Evolutionary conservation across 2,329 filamentous ascomycete genomes (phyloP), one percentile per base, ranked within the genome.

Genomic region (Daldinia eschscholtzii): DNA sequence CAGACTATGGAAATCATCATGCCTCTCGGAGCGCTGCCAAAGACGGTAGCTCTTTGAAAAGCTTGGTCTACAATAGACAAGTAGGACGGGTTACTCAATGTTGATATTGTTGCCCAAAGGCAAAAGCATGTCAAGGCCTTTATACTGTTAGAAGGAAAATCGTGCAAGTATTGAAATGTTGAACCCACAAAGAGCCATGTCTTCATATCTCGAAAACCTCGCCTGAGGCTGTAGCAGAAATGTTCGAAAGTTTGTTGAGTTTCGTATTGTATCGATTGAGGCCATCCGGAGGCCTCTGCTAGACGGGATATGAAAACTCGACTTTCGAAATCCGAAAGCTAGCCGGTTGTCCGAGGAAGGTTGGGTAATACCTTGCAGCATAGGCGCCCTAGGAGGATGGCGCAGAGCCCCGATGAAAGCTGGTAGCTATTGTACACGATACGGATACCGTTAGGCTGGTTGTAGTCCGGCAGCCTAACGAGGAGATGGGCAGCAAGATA

Each of bases 341-440:
- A 59, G 7, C 20, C 20, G 3, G 61, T 65, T 12, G 57, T 42
- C 37, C 62, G 62, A 65, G 58, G 61, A 18, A 68, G 33, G 28
- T 59, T 23, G 12, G 66, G 58, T 23, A 58, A 2, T 13, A 10
- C 6, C 1, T 0, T 12, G 18, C 15, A 58, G 46, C 30, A 10
- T 23, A 56, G 4, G 9, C 4, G 1, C 2, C 23, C 30, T 1
- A 3, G 6, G 4, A 59, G 10, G 4, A 42, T 35, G 9, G 44
- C 33, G 4, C 50, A 10, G 7, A 50, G 2, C 37, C 46, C 58
- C 0, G 42, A 37, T 35, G 42, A 18, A 18, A 5, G 28, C 9
- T 60, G 13, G n/a, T 52, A 59, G n/a, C 6, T 20, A 30, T 6
- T 12, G 33, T 68, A 59, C 10, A 5, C 15, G 12, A 28, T 2